Conservation (phyloP, 2,329 filamentous ascomycete genomes). For the Verticillium dahliae region DNA sequence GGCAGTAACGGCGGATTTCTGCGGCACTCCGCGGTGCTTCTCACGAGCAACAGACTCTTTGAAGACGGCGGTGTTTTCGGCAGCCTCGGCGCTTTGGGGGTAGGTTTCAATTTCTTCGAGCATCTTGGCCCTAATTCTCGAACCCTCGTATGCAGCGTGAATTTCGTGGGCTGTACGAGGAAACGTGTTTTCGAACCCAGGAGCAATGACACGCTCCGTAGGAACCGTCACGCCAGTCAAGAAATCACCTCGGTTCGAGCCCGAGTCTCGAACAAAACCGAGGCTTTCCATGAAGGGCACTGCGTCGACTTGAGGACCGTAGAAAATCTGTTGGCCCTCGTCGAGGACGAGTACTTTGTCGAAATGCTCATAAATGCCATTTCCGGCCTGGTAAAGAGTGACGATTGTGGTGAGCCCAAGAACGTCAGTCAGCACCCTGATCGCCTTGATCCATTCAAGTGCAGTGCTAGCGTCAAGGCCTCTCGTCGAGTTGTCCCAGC, state of each 20-base stretch:
- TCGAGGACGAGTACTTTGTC: conserved; percentile 76
- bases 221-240: conserved; percentile 61
- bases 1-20: neutral
- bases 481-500: conserved; percentile 62
- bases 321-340: conserved; percentile 58
- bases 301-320: conserved; percentile 54
- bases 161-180: conserved; percentile 59
- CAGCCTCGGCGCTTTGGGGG: neutral
- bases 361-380: conserved; percentile 60
- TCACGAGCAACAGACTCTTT: neutral
- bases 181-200: conserved; percentile 47
- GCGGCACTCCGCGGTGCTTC: neutral
- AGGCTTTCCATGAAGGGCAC: conserved; percentile 60
- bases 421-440: conserved; percentile 57
- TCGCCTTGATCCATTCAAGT: conserved; percentile 50
- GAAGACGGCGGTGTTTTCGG: neutral
- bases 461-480: conserved; percentile 61
- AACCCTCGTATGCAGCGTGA: neutral
- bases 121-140: neutral
- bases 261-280: conserved; percentile 45
- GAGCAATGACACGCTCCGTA: conserved; percentile 53
- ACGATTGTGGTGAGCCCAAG: conserved; percentile 58
- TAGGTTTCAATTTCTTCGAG: neutral
- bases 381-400: conserved; percentile 64
- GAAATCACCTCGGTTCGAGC: conserved; percentile 60